A percentile compares a stretch with the other conserved stretches of the same genome.
phyloP scores from a whole-genome alignment of 2,329 filamentous ascomycete genomes.

The Chrysosporium keratinophilum region DNA sequence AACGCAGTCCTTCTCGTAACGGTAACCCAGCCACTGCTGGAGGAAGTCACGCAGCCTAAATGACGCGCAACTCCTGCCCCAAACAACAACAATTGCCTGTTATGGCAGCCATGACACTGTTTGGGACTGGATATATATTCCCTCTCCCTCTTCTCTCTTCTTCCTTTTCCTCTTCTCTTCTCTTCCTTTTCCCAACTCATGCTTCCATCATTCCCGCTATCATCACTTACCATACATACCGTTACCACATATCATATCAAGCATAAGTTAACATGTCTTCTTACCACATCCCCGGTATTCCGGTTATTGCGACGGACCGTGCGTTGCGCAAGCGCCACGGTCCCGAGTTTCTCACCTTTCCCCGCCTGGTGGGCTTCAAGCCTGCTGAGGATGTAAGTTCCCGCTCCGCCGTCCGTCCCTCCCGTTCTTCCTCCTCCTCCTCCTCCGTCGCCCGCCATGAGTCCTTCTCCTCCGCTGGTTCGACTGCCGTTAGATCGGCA shows the following conservation, averaged over 20 bases:
- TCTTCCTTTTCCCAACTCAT: constrained; percentile 6
- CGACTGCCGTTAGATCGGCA: background rate
- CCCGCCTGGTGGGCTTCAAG: constrained; percentile 2
- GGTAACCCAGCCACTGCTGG: background rate
- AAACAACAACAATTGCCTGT: constrained; percentile 10
- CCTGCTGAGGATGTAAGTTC: constrained; percentile 2
- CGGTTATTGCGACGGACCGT: constrained; percentile 3
- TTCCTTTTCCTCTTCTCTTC: constrained; percentile 1
- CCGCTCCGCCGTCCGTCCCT: background rate
- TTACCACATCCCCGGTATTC: constrained; percentile 9
- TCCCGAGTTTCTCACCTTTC: constrained; percentile 2
- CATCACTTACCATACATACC: background rate
- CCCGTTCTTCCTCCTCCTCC: background rate
- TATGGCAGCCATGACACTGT: constrained; percentile 6
- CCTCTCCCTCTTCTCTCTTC: constrained; percentile 7
- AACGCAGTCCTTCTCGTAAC: constrained; percentile 3
- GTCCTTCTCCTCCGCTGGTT: background rate
- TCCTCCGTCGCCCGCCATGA: background rate
- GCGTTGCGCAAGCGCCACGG: constrained; percentile 4
- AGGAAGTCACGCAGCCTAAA: constrained; percentile 4
- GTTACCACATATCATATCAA: background rate
- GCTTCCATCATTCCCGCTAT: constrained; percentile 3
- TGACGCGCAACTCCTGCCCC: background rate
- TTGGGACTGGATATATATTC: constrained; percentile 3
- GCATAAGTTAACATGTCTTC: constrained; percentile 7